Evolutionary conservation across 83 land plant genomes (phyloP), one percentile per base, ranked within the genome.

Genomic region (Larix sibirica): DNA sequence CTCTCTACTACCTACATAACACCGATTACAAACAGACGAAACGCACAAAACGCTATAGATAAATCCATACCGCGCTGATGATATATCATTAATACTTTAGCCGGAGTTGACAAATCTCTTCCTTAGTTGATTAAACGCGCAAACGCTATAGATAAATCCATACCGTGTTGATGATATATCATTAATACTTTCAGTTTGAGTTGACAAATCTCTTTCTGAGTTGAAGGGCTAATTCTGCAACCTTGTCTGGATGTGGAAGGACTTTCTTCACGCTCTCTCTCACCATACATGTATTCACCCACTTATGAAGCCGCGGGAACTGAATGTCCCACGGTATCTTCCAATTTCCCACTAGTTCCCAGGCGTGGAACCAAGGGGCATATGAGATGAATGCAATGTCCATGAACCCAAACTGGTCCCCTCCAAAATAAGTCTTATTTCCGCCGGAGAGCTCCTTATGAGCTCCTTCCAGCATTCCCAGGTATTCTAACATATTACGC

Each of bases 221-320:
- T 10, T 18, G 38, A 9, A 10, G 3, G 38, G 73, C 40, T 2
- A 7, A 31, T 1, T 69, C 73, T 12, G 33, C 26, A 69, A 83
- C n/a, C 18, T 83, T 78, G 5, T 62, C 62, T 0, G 69, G 73
- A 9, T 63, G 63, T 6, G 81, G 79, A 18, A 83, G 60, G 20
- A 80, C 47, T 38, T 78, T 83, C 9, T 65, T 33, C 1, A 83
- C 85, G 23, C 28, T 83, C 20, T 83, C 73, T 42, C 71, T 83
- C 81, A 78, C 81, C 73, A 77, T 73, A n/a, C 81, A 78, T 40
- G 67, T 38, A 9, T 83, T 78, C 18, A 36, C 69, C 85, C 85
- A 83, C 2, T 36, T 31, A 38, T 50, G 59, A 1, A 83, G n/a
- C 16, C 38, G 62, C 1, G 85, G 85, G 38, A 79, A 83, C 71